Conservation (phyloP, 345 rosid genomes). For the Raphanus raphanistrum region DNA sequence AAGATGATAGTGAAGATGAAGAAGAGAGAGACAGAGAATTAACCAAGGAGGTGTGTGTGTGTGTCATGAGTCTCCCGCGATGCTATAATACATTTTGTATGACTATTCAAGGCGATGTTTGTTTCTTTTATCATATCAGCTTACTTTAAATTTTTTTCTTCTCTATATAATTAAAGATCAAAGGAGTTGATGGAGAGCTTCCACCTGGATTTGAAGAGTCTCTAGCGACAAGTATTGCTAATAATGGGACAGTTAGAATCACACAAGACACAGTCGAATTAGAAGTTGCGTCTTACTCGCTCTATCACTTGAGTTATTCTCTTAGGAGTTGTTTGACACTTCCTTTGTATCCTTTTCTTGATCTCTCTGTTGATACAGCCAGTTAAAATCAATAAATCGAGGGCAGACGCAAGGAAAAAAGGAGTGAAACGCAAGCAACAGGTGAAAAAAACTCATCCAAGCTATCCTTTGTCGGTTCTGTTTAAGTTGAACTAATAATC, state of each 20-base stretch:
- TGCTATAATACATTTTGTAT: background rate
- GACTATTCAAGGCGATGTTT: background rate
- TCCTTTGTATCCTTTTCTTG: conserved; percentile 10
- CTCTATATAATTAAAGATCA: conserved; percentile 44
- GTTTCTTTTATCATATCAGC: background rate
- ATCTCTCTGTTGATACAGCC: conserved; percentile 20
- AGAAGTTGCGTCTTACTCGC: background rate
- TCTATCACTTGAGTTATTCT: background rate
- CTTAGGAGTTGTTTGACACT: conserved; percentile 12
- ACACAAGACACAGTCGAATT: conserved; percentile 36
- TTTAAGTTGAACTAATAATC: background rate
- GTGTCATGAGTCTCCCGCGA: background rate
- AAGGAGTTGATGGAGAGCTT: conserved; percentile 65
- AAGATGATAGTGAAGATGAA: conserved; percentile 53
- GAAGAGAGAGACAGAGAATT: conserved; percentile 58
- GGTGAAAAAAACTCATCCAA: conserved; percentile 44
- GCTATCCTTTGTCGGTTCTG: background rate
- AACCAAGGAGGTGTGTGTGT: conserved; percentile 58
- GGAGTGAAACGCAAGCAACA: conserved; percentile 48
- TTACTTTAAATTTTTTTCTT: background rate
- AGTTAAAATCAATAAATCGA: conserved; percentile 29
- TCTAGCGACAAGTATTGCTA: conserved; percentile 33
- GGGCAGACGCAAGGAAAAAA: conserved; percentile 32
- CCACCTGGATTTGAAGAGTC: conserved; percentile 59
- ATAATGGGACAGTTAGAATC: conserved; percentile 17